Evolutionary conservation across 441 rosid genomes (phyloP).

Genomic region (Erodium chrysanthum): DNA sequence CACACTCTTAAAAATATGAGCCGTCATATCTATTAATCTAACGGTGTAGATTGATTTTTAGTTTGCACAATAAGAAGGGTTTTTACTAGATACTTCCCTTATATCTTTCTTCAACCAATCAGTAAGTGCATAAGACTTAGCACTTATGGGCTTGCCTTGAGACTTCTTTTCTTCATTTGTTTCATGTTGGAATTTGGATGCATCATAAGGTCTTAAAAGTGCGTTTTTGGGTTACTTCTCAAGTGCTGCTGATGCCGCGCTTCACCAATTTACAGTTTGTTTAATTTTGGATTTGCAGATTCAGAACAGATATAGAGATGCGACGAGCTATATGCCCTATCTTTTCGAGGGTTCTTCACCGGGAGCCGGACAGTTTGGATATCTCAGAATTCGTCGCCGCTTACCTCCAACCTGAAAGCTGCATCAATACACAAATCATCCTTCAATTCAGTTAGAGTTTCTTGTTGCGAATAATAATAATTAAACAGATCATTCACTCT

Average conservation of each 20-base stretch:
- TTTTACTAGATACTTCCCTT: too few relatives aligned
- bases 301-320: background rate
- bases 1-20: too few relatives aligned
- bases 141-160: too few relatives aligned
- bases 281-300: slow-evolving; percentile 2
- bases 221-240: background rate
- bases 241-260: background rate
- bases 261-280: too few relatives aligned
- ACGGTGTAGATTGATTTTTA: too few relatives aligned
- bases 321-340: slow-evolving; percentile 2
- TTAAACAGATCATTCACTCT: background rate
- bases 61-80: too few relatives aligned
- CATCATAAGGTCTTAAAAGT: background rate
- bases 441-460: background rate
- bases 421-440: too few relatives aligned
- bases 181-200: too few relatives aligned
- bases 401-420: background rate
- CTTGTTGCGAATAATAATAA: background rate
- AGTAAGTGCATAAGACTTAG: too few relatives aligned
- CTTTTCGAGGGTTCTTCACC: slow-evolving; percentile 7
- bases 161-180: too few relatives aligned
- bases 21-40: too few relatives aligned
- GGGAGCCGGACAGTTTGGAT: slow-evolving; percentile 5
- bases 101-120: too few relatives aligned
- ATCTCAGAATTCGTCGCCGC: background rate